Percentiles rank a stretch among this genome's conserved stretches.
phyloP scores from a whole-genome alignment of 1,139 yeast species.

The Pichia inconspicua region DNA sequence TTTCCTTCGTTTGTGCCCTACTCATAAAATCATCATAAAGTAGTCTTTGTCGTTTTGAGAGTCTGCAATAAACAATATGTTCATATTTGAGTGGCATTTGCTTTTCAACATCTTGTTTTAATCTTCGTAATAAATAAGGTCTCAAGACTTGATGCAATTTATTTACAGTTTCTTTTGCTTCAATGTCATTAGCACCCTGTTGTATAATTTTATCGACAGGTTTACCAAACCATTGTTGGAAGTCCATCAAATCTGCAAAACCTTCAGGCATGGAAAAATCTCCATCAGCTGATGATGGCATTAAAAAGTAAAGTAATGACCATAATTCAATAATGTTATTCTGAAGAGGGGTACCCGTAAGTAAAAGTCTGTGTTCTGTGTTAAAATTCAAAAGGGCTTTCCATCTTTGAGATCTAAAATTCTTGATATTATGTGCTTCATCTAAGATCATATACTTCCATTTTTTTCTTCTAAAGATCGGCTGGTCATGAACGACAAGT shows the following conservation, averaged over 20 bases:
- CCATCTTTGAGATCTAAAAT: constrained; percentile 95
- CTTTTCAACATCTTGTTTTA: constrained; percentile 94
- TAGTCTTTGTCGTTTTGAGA: constrained; percentile 87
- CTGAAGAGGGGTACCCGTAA: constrained; percentile 95
- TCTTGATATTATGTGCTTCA: constrained; percentile 97
- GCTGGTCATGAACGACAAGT: constrained; percentile 92
- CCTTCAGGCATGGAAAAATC: constrained; percentile 79
- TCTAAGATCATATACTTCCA: constrained; percentile 98
- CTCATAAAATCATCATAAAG: constrained; percentile 97
- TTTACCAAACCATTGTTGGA: constrained; percentile 96
- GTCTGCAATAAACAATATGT: constrained; percentile 84
- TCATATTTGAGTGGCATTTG: constrained; percentile 99
- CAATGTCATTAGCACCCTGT: constrained; percentile 57
- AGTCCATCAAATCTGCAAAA: constrained; percentile 90
- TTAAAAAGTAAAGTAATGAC: constrained; percentile 86
- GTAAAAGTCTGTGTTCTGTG: constrained; percentile 74
- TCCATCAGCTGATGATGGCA: constrained; percentile 74
- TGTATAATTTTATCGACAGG: constrained; percentile 93
- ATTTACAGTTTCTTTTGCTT: constrained; percentile 76
- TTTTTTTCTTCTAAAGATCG: constrained; percentile 79
- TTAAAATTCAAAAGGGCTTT: constrained; percentile 90
- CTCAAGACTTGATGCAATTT: constrained; percentile 89
- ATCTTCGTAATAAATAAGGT: constrained; percentile 83
- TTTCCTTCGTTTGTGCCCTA: constrained; percentile 89
- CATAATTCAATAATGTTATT: constrained; percentile 88